These are phyloP conservation scores for barrel medic (Medicago truncatula) DNA, from an alignment of 306 rosid genomes.

Conservation along the genomic window MtrunA17r5.0-ANR NC_053048.1:30475501-30476000, in stretches of 20 bases:
- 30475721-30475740: slow-evolving; percentile 76
- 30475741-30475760: slow-evolving; percentile 90
- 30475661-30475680: slow-evolving; percentile 59
- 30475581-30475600: not conserved
- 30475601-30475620: slow-evolving; percentile 40
- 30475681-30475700: slow-evolving; percentile 66
- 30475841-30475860: slow-evolving; percentile 40
- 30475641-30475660: slow-evolving; percentile 54
- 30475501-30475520: not conserved
- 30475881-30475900: slow-evolving; percentile 58
- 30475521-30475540: slow-evolving; percentile 32
- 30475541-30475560: not conserved
- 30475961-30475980: not conserved
- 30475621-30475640: slow-evolving; percentile 81
- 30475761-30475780: slow-evolving; percentile 63
- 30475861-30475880: slow-evolving; percentile 54
- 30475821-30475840: slow-evolving; percentile 18
- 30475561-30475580: not conserved
- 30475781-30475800: slow-evolving; percentile 42
- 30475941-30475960: not conserved
- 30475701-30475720: slow-evolving; percentile 48
- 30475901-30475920: slow-evolving; percentile 51
- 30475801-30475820: slow-evolving; percentile 46
- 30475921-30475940: not conserved
- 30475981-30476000: slow-evolving; percentile 59